Percentiles rank a stretch among this genome's conserved stretches.
Conservation (phyloP, 257 asterid genomes). For the Buddleja alternifolia region DNA sequence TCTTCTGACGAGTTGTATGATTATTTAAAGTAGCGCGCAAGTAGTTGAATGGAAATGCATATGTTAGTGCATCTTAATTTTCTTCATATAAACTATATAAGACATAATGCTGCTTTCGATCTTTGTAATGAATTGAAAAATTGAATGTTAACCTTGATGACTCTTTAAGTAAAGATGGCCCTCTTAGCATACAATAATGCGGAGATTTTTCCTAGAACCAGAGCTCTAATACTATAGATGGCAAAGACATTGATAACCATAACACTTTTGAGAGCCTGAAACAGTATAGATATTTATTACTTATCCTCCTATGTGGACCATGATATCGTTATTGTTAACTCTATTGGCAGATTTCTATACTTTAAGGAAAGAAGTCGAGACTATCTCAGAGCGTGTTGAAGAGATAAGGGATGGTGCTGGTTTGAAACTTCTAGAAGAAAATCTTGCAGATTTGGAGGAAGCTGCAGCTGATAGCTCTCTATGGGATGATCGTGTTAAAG, state of each 20-base stretch:
- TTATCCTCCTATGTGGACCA: constrained; percentile 18
- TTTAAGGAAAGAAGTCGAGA: constrained; percentile 83
- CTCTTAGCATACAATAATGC: background rate
- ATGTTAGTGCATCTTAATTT: constrained; percentile 14
- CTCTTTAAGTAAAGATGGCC: background rate
- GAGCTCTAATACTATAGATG: background rate
- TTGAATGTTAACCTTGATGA: background rate
- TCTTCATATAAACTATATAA: too few species aligned
- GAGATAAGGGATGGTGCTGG: constrained; percentile 84
- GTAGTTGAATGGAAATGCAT: constrained; percentile 3
- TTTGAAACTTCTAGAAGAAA: constrained; percentile 70
- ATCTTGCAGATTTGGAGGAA: constrained; percentile 67
- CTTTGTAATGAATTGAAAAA: constrained; percentile 7
- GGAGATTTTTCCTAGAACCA: background rate
- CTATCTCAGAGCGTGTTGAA: constrained; percentile 64
- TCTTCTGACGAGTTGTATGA: constrained; percentile 4
- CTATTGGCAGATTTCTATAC: constrained; percentile 77
- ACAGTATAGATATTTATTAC: background rate
- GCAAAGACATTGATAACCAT: background rate
- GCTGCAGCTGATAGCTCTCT: constrained; percentile 83
- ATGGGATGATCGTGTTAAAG: constrained; percentile 92
- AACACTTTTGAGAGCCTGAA: background rate
- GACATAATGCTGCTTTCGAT: background rate
- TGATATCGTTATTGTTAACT: constrained; percentile 15
- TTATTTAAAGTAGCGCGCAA: constrained; percentile 10